Evolutionary conservation across 2,329 filamentous ascomycete genomes (phyloP).

Genomic region (Pyrenochaeta sp.): DNA sequence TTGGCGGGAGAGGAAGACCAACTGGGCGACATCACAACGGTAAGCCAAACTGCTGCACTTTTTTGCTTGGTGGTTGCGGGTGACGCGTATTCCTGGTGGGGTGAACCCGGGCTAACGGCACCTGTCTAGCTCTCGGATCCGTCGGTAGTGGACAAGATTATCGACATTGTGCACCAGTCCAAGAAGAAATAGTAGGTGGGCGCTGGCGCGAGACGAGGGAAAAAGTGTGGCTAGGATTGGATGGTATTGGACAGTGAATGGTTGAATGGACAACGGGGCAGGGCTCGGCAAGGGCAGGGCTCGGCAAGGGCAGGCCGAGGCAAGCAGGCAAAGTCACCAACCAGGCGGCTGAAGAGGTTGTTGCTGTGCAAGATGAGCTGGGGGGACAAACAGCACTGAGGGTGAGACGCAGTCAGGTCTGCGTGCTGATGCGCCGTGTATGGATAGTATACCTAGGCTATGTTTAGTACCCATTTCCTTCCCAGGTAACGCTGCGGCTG

Average conservation of each 20-base stretch:
- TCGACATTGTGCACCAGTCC: slow-evolving; percentile 74
- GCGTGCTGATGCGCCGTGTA: slow-evolving; percentile 10
- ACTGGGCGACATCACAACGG: slow-evolving; percentile 89
- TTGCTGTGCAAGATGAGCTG: slow-evolving; percentile 7
- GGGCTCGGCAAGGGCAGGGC: not conserved
- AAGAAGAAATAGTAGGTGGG: slow-evolving; percentile 51
- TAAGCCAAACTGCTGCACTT: slow-evolving; percentile 58
- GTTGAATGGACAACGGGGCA: slow-evolving; percentile 4
- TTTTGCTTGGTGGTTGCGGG: slow-evolving; percentile 20
- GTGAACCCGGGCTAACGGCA: slow-evolving; percentile 34
- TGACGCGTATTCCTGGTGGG: slow-evolving; percentile 39
- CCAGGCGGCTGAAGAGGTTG: slow-evolving; percentile 2
- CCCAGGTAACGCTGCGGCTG: not conserved
- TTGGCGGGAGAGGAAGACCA: slow-evolving; percentile 96
- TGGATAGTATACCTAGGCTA: slow-evolving; percentile 7
- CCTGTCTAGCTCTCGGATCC: slow-evolving; percentile 82
- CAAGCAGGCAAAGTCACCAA: slow-evolving; percentile 4
- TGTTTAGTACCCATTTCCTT: slow-evolving; percentile 6
- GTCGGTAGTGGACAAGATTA: slow-evolving; percentile 87
- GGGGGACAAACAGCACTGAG: slow-evolving; percentile 8
- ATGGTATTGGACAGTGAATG: too few species aligned
- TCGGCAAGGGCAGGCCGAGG: slow-evolving; percentile 3
- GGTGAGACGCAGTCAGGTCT: slow-evolving; percentile 13
- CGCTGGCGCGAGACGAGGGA: slow-evolving; percentile 6
- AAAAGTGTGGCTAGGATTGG: not conserved